Percentiles rank a stretch among this genome's conserved stretches.
These are phyloP conservation scores for Cryptosporidium bovis DNA, from an alignment of 169 alveolate species.

Conservation along the genomic window DNA sequence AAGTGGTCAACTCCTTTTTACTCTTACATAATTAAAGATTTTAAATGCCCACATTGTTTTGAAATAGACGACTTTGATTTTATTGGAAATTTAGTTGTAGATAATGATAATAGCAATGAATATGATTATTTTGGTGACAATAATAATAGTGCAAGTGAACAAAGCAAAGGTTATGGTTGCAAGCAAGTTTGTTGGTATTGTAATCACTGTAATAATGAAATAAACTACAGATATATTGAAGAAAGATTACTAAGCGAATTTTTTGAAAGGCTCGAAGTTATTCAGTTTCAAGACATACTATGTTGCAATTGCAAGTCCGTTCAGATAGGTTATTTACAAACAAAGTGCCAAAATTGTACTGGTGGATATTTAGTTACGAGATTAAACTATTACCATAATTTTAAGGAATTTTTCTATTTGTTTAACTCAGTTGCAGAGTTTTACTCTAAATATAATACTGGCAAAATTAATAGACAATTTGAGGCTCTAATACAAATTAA, in stretches of 20 bases:
- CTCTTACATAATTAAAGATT: slow-evolving; percentile 38
- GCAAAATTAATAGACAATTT: not conserved
- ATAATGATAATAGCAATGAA: slow-evolving; percentile 15
- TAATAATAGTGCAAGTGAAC: not conserved
- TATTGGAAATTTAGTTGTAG: slow-evolving; percentile 25
- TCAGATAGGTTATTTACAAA: slow-evolving; percentile 27
- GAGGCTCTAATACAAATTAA: slow-evolving; percentile 32
- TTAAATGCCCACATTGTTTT: slow-evolving; percentile 55
- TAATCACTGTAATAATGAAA: slow-evolving; percentile 27
- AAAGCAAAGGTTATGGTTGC: not conserved
- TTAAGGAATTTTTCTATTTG: slow-evolving; percentile 27
- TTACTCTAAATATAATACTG: not conserved
- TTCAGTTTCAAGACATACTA: slow-evolving; percentile 53
- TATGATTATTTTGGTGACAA: not conserved
- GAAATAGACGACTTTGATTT: slow-evolving; percentile 70
- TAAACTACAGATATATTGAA: slow-evolving; percentile 10
- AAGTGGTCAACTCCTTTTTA: slow-evolving; percentile 35
- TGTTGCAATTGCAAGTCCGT: slow-evolving; percentile 42
- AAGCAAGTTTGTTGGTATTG: slow-evolving; percentile 40
- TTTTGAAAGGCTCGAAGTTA: slow-evolving; percentile 62
- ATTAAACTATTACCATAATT: slow-evolving; percentile 3
- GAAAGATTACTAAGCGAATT: slow-evolving; percentile 30
- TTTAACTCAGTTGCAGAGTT: slow-evolving; percentile 26
- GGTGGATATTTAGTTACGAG: slow-evolving; percentile 56
- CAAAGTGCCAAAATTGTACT: slow-evolving; percentile 33